phyloP scores from a whole-genome alignment of 129 eudicot genomes.

The Pseudognaphalium luteoalbum region DNA sequence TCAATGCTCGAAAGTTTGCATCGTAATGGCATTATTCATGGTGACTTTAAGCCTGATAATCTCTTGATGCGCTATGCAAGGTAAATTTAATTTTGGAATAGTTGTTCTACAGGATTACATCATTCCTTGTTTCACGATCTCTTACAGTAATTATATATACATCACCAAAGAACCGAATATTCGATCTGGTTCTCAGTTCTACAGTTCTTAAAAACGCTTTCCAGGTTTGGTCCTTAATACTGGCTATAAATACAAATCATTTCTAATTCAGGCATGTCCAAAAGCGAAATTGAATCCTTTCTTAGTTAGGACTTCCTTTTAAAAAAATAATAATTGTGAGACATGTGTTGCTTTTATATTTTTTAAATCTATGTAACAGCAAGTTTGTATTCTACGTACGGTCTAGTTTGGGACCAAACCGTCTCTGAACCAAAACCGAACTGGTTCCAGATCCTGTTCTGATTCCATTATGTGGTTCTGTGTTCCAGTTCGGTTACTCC shows the following conservation, averaged over 20 bases:
- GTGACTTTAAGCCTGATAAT: constrained; percentile 96
- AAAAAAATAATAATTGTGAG: too few relatives aligned
- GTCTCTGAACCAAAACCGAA: too few relatives aligned
- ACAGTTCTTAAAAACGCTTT: too few relatives aligned
- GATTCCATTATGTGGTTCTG: not conserved
- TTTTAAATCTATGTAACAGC: too few relatives aligned
- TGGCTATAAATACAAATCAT: not conserved
- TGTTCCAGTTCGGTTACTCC: not conserved
- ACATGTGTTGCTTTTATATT: too few relatives aligned
- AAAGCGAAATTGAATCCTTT: too few relatives aligned
- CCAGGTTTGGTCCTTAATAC: not conserved
- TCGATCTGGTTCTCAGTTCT: not conserved
- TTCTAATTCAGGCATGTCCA: not conserved
- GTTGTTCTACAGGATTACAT: not conserved
- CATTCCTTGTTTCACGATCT: not conserved
- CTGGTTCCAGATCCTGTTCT: too few relatives aligned
- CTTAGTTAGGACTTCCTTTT: too few relatives aligned
- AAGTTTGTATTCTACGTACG: too few relatives aligned
- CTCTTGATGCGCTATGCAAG: constrained; percentile 84
- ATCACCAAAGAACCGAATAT: not conserved
- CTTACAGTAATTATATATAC: not conserved
- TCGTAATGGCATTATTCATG: constrained; percentile 71
- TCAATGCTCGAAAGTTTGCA: constrained; percentile 77
- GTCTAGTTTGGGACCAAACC: too few relatives aligned
- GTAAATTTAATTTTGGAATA: constrained; percentile 36